Base-by-base conservation (phyloP, 306 rosid species). In the Fagus crenata region DNA sequence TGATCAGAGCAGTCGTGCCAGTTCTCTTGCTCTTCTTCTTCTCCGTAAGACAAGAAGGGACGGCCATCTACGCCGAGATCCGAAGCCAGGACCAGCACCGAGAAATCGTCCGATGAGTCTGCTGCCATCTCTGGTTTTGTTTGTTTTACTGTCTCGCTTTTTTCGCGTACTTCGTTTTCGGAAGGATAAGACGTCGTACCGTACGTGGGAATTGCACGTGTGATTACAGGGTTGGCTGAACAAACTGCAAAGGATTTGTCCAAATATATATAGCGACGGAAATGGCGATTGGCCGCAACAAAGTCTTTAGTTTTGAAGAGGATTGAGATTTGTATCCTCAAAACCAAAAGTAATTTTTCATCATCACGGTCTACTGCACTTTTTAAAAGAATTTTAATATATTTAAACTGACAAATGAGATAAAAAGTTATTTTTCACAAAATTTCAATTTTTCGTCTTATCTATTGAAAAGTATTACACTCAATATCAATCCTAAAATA, bases 1-100 rank as follows among this genome's bases (percentile, higher is more conserved):
- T 90, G 97, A 14, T 46, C 51, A 39, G 96, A 75, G 72, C 98
- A 95, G 7, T 92, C 97, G 54, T 95, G 92, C 96, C 92, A 95
- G 1, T 58, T 88, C 9, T 95, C 98, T 37, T 82, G 85, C 43
- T 86, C 88, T 75, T 81, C 86, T 4, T 28, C 73, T 33, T 84
- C 88, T 77, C 32, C 18, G 18, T 71, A 79, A 31, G 80, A 3
- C 75, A 95, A 79, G 76, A 95, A 89, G 12, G 97, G 99, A 53
- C 99, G 87, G 0, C 96, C 89, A 72, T 95, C 99, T 1, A 92
- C 60, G 39, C 89, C 92, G 11, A 85, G 77, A 65, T 95, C 93
- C 2, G 97, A 92, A 0, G 96, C 96, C 69, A 95, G 67, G 0
- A 95, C 95, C 8, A 95, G 35, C 80, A 95, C 99, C 49, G 99